Base-by-base conservation (phyloP, 2,329 filamentous ascomycete species). In the Aulographum hederae region DNA sequence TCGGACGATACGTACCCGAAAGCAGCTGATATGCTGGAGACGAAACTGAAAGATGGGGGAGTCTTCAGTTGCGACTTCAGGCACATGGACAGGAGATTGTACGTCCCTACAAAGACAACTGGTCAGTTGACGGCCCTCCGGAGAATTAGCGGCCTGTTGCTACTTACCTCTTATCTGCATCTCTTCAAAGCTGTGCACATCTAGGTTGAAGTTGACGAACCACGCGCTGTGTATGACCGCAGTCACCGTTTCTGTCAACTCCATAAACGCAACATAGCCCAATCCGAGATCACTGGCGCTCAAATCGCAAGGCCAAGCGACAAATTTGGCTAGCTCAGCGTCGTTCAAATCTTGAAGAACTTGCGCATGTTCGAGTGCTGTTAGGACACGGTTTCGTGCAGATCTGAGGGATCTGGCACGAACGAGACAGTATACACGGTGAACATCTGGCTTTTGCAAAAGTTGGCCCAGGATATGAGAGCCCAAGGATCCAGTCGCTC, bases 401-500 rank as follows among this genome's bases (percentile, higher is more conserved):
- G 46, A 42, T 0, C 53, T 39, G 3, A 50, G 41, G 8, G 48
- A 49, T 0, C 50, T 41, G 2, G 63, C 63, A 19, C 67, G 57
- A 4, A 69, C 60, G 2, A 70, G 54, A 33, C 61, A 63, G 51
- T 65, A 69, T 2, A 72, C 50, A 5, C 50, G 51, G 4, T 42
- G 34, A 4, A 56, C 47, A 19, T 43, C 36, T 6, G 43, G 33
- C 2, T 42, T 42, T 6, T 26, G 35, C 15, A 50, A 42, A 4
- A 57, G 39, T 20, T 54, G 46, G 2, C 48, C 39, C 2, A 70
- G 56, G 1, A 74, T 52, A 39, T 75, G 70, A 0, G 67, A 59
- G 2, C 74, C 74, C 0, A 78, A 55, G 2, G 71, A 73, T 1
- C 74, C 74, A 0, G 74, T 78, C 1, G 65, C 63, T 2, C 74